Base-by-base conservation (phyloP, 768 basidiomycete species). In the Lactifluus volemus region DNA sequence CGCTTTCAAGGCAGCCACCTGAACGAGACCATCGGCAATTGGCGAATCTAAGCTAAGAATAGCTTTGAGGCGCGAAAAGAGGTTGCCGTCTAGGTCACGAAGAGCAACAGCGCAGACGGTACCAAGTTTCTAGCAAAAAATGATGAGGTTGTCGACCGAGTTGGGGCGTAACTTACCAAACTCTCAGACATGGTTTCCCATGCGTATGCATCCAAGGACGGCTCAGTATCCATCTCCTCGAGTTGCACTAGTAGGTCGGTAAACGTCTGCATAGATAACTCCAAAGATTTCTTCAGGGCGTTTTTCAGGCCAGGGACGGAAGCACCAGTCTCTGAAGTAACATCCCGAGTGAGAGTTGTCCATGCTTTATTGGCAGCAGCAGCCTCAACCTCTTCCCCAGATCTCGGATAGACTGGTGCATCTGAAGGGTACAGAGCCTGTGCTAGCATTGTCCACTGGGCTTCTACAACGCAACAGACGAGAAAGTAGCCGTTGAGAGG, bases 131-230 rank as follows among this genome's bases (percentile, higher is more conserved):
- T 94, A 66, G 9, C 49, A 54, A 4, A 14, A 49, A 30, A 25
- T 42, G 49, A 17, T 14, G n/a, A 15, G 10, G 10, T 21, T 15
- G 8, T 51, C 34, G 2, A 49, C 15, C 25, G n/a, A 12, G 39
- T 52, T 55, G 50, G 15, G 42, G 8, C 10, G 25, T 48, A 44
- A 72, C 82, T 51, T 66, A 91, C 92, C 79, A 94, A 72, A 65
- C 88, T 88, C 70, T 94, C 92, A 10, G 92, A 89, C 85, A 94
- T 86, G 0, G 92, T 93, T 69, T 94, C 92, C 86, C 87, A 93
- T 54, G 89, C 84, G 72, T 92, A 94, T n/a, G 88, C 89, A 70
- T 94, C 92, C 38, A 86, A 67, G 0, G 86, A 80, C 12, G 89
- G 91, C 61, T 90, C 87, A 4, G 77, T 75, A 14, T 92, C 89